These are phyloP conservation scores for Carnegiea gigantea DNA, from an alignment of 179 eudicot species.

Conservation along the genomic window DNA sequence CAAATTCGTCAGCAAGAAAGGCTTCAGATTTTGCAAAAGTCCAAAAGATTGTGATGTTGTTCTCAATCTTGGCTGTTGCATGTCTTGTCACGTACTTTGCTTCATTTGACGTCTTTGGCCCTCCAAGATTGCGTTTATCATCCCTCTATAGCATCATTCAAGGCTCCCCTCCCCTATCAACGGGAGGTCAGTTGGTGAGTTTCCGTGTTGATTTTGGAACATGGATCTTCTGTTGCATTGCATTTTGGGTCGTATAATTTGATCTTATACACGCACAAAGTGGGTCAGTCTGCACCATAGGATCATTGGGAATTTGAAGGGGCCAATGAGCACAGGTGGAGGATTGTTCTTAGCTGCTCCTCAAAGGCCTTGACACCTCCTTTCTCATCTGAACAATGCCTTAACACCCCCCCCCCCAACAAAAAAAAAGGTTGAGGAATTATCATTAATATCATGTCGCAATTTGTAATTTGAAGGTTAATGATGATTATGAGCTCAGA, in stretches of 20 bases:
- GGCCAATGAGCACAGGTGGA: background rate
- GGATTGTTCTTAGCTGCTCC: too few relatives aligned
- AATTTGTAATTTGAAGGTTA: background rate
- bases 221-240: background rate
- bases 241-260: background rate
- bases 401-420: too few relatives aligned
- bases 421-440: background rate
- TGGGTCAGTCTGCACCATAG: too few relatives aligned
- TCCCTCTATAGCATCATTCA: background rate
- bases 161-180: background rate
- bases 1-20: background rate
- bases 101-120: conserved; percentile 14
- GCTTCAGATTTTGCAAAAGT: background rate
- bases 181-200: background rate
- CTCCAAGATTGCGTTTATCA: background rate
- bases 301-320: background rate
- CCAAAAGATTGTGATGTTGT: background rate
- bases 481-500: conserved; percentile 15
- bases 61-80: conserved; percentile 11
- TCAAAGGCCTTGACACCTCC: background rate
- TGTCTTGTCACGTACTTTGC: conserved; percentile 15
- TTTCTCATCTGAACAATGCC: too few relatives aligned
- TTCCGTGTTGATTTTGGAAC: background rate
- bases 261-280: background rate
- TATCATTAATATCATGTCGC: background rate